These are phyloP conservation scores for Abrus pulchellus DNA, from an alignment of 306 rosid genomes.

Conservation along the genomic window DNA sequence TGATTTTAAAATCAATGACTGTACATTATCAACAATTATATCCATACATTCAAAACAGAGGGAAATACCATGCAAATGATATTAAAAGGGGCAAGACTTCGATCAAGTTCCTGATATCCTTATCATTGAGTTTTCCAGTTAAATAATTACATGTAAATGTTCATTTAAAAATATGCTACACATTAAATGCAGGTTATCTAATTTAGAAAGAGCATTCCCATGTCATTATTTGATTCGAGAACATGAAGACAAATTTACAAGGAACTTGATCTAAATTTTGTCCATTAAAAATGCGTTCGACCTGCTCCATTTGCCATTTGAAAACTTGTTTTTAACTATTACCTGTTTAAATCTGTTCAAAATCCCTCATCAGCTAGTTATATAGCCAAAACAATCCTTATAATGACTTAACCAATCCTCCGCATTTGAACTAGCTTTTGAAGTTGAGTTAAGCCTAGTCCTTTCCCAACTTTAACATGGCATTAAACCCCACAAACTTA, in stretches of 20 bases:
- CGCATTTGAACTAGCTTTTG: neutral
- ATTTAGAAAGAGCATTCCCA: too few relatives aligned
- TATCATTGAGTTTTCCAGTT: neutral
- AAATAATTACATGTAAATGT: neutral
- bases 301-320: constrained; percentile 17
- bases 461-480: neutral
- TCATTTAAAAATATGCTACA: neutral
- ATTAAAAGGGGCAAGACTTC: neutral
- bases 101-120: neutral
- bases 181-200: neutral
- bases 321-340: constrained; percentile 16
- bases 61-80: constrained; percentile 24
- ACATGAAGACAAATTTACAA: neutral
- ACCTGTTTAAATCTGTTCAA: constrained; percentile 13
- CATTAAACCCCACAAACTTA: neutral
- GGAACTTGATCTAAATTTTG: neutral
- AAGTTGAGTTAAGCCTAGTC: neutral
- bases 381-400: neutral
- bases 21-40: neutral
- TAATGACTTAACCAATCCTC: neutral
- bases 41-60: constrained; percentile 4
- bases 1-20: constrained; percentile 25
- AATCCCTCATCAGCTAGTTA: neutral
- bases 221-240: neutral
- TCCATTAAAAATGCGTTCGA: neutral